Base-by-base conservation (phyloP, 495 filamentous ascomycete genomes). In the Penicillium nucicola region DNA sequence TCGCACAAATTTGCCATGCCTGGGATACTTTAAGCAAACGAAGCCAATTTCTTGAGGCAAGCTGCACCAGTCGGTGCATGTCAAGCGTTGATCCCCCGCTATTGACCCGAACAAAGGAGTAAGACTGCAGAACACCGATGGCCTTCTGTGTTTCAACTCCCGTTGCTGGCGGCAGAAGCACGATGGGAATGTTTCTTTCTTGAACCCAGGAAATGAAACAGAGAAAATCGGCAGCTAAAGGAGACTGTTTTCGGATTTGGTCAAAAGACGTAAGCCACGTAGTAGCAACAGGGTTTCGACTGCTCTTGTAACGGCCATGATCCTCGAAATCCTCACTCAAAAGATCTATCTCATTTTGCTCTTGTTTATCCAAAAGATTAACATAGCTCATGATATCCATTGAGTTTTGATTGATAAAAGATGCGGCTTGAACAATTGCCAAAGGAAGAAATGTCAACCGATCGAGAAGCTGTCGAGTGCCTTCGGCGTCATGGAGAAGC, bases 251-350 rank as follows among this genome's bases (percentile, higher is more conserved):
- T 23, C 50, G 64, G 10, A 83, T 77, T 50, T 82, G 72, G 0
- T 65, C 48, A 42, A 84, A 79, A 0, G 79, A 80, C 1, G 80
- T 72, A 0, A 76, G 61, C 80, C 77, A 84, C 0, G 80, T 85
- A 1, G 65, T 69, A 2, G 76, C 77, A 1, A 84, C 67, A 4
- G 81, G 68, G 47, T 82, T 84, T 14, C 72, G 60, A 13, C 55
- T 64, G 5, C 62, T 66, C 4, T 30, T 32, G 47, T 81, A 78
- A 41, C 76, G 58, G 9, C 65, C 55, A 5, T 68, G 53, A 28
- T 81, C 76, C 5, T 68, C 62, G 43, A 81, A 84, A 4, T 81
- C 78, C 56, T 69, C 55, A 46, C 73, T 78, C 10, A 83, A 53
- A 5, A 82, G 57, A 15, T 65, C 59, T 8, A 74, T 58, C 2